Conservation (phyloP, 2,329 filamentous ascomycete species). For the Ceratocystis huliohia region DNA sequence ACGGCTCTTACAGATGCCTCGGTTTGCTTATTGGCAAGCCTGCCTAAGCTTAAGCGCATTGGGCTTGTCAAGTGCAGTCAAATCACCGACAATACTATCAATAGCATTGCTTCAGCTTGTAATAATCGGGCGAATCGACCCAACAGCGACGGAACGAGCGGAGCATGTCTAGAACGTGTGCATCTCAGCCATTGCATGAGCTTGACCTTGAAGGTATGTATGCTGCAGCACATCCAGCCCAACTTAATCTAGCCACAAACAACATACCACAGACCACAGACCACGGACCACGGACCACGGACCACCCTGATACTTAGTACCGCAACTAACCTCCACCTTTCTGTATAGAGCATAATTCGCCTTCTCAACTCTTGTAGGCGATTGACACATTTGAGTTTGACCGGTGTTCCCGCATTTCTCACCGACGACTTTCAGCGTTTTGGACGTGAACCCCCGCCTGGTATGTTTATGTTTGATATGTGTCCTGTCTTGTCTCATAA, state of each 20-base stretch:
- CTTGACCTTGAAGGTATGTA: slow-evolving; percentile 63
- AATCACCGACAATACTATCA: slow-evolving; percentile 81
- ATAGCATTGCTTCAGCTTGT: slow-evolving; percentile 22
- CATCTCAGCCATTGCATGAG: slow-evolving; percentile 92
- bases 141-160: slow-evolving; percentile 23
- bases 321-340: background rate
- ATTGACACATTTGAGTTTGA: slow-evolving; percentile 86
- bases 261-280: too few species aligned
- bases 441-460: slow-evolving; percentile 70
- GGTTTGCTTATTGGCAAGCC: slow-evolving; percentile 65
- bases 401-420: slow-evolving; percentile 83
- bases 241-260: too few species aligned
- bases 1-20: slow-evolving; percentile 76
- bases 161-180: slow-evolving; percentile 68
- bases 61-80: slow-evolving; percentile 85
- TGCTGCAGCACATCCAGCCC: background rate
- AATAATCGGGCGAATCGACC: background rate
- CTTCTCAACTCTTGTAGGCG: slow-evolving; percentile 84
- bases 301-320: background rate
- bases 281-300: too few species aligned
- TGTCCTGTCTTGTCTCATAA: background rate
- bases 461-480: slow-evolving; percentile 30
- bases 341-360: slow-evolving; percentile 59
- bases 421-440: slow-evolving; percentile 71
- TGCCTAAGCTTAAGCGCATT: slow-evolving; percentile 89